A percentile compares a stretch with the other conserved stretches of the same genome.
Evolutionary conservation across 805 yeast genomes (phyloP).

Genomic region (Candida pseudofarinosa): DNA sequence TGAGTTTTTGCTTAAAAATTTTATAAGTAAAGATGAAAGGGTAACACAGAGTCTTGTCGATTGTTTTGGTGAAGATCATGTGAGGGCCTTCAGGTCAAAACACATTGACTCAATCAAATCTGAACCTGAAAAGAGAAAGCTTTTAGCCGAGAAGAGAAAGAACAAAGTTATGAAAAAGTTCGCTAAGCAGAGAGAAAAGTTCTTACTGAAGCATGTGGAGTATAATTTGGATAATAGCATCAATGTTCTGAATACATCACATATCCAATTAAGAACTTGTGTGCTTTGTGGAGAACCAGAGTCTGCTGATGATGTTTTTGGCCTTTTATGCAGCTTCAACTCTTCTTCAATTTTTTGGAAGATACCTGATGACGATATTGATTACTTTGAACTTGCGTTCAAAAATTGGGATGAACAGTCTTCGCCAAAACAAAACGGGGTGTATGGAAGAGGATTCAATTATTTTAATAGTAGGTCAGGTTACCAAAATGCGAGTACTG

Average conservation of each 20-base stretch:
- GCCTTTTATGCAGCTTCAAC: constrained; percentile 51
- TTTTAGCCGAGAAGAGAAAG: constrained; percentile 60
- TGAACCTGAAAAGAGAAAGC: constrained; percentile 50
- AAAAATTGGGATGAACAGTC: constrained; percentile 17
- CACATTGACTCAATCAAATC: constrained; percentile 43
- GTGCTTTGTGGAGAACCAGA: constrained; percentile 58
- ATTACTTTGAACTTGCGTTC: constrained; percentile 17
- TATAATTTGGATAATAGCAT: constrained; percentile 5
- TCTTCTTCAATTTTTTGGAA: constrained; percentile 49
- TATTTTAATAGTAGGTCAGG: constrained; percentile 11
- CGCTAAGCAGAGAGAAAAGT: constrained; percentile 48
- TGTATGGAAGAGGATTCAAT: constrained; percentile 20
- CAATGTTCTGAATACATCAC: constrained; percentile 5
- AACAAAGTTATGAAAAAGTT: constrained; percentile 59
- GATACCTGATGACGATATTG: constrained; percentile 25
- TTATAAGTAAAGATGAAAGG: constrained; percentile 46
- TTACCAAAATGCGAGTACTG: constrained; percentile 11
- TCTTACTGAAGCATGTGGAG: constrained; percentile 35
- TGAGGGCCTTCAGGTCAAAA: constrained; percentile 46
- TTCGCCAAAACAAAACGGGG: constrained; percentile 13
- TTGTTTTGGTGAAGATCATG: constrained; percentile 55
- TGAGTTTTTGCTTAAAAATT: constrained; percentile 47
- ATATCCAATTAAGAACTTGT: constrained; percentile 36
- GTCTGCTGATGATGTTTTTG: constrained; percentile 45
- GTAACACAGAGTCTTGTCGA: constrained; percentile 50